phyloP scores from a whole-genome alignment of 148 eudicot genomes.

The Oxyria digyna region DNA sequence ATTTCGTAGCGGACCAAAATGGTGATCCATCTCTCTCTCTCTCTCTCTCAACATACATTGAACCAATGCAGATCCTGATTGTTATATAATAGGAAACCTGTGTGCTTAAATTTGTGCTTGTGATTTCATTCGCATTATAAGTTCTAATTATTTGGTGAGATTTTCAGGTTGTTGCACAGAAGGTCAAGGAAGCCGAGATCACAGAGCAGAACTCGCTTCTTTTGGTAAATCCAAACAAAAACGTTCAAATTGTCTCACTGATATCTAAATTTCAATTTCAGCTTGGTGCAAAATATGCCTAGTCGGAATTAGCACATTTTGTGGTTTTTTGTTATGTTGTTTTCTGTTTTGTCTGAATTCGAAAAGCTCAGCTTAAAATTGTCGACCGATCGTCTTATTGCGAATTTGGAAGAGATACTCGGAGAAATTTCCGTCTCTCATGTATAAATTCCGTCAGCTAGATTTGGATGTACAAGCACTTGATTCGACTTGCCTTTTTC shows the following conservation, averaged over 20 bases:
- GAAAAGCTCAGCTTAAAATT: not conserved
- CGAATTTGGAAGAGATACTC: not conserved
- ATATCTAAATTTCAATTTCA: not conserved
- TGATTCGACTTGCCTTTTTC: not conserved
- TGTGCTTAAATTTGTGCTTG: not conserved
- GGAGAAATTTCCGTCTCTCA: not conserved
- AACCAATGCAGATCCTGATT: not conserved
- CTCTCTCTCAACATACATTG: not conserved
- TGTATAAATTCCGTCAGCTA: not conserved
- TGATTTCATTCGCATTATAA: not conserved
- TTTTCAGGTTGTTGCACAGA: constrained; percentile 61
- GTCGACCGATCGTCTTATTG: not conserved
- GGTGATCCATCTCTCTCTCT: constrained; percentile 6
- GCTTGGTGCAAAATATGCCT: not conserved
- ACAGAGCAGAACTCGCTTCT: constrained; percentile 91
- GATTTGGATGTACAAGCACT: not conserved
- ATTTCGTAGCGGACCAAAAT: constrained; percentile 7
- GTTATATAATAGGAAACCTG: not conserved
- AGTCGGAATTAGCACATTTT: not conserved
- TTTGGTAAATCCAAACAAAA: constrained; percentile 29
- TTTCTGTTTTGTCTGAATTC: not conserved
- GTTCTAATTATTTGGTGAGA: not conserved
- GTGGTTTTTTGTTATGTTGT: not conserved
- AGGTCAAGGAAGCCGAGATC: constrained; percentile 70
- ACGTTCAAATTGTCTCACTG: not conserved